A percentile compares a stretch with the other conserved stretches of the same genome.
phyloP scores from a whole-genome alignment of 495 filamentous ascomycete species.

The Lindgomyces ingoldianus region DNA sequence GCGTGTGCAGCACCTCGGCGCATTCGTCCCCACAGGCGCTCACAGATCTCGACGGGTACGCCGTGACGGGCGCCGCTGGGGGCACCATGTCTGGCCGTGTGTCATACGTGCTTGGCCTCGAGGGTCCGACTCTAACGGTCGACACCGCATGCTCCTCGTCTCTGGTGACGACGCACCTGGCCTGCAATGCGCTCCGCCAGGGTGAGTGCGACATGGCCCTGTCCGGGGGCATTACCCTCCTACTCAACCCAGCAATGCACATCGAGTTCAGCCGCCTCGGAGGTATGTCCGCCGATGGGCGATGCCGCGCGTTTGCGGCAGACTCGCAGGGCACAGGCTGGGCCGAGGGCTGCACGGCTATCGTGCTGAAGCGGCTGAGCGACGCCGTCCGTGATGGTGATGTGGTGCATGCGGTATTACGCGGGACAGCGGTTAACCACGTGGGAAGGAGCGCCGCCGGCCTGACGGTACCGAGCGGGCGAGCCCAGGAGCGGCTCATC shows the following conservation, averaged over 20 bases:
- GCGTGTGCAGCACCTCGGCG: neutral
- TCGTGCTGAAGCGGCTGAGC: neutral
- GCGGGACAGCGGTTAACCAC: constrained; percentile 45
- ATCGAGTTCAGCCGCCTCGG: constrained; percentile 51
- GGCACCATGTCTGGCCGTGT: constrained; percentile 3
- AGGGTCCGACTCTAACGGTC: constrained; percentile 7
- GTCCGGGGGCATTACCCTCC: neutral
- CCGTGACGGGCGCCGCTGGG: neutral
- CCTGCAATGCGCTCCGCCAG: neutral
- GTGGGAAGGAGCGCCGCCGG: constrained; percentile 44
- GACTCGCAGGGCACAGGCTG: constrained; percentile 49
- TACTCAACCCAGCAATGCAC: constrained; percentile 44
- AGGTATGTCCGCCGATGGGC: constrained; percentile 31
- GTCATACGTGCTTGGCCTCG: neutral
- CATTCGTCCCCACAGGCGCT: neutral
- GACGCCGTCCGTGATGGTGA: neutral
- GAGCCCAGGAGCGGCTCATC: neutral
- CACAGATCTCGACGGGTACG: constrained; percentile 1
- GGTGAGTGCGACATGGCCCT: constrained; percentile 5
- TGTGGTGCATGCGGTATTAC: neutral
- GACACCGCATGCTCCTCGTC: constrained; percentile 25
- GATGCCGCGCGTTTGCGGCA: constrained; percentile 42
- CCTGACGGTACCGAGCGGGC: neutral
- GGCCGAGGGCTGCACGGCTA: constrained; percentile 40
- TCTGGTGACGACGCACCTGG: constrained; percentile 11